phyloP scores from a whole-genome alignment of 2,329 filamentous ascomycete genomes.

The Xylariales sp. region DNA sequence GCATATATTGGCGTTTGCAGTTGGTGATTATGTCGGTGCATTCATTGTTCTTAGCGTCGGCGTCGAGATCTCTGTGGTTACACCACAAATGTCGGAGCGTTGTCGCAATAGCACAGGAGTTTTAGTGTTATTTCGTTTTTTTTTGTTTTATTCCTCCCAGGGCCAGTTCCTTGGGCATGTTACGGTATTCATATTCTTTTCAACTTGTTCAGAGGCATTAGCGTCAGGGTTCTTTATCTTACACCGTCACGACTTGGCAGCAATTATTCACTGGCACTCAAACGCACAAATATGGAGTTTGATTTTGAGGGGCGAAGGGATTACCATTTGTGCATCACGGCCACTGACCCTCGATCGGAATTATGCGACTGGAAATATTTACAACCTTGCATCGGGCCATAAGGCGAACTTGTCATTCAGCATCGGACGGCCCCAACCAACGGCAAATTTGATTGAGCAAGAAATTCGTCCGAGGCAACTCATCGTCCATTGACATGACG shows the following conservation, averaged over 20 bases:
- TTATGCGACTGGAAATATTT: slow-evolving; percentile 24
- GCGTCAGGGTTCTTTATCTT: slow-evolving; percentile 45
- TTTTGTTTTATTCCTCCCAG: slow-evolving; percentile 32
- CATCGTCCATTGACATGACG: slow-evolving; percentile 16
- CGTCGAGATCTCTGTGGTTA: slow-evolving; percentile 48
- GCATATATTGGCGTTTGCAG: slow-evolving; percentile 49
- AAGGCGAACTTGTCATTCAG: slow-evolving; percentile 31
- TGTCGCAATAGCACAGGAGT: slow-evolving; percentile 45
- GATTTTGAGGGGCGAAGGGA: slow-evolving; percentile 32
- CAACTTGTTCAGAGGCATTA: slow-evolving; percentile 44
- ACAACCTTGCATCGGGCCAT: slow-evolving; percentile 26
- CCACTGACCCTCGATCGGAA: slow-evolving; percentile 24
- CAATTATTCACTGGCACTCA: slow-evolving; percentile 35
- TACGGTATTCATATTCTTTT: slow-evolving; percentile 47
- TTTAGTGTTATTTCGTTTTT: slow-evolving; percentile 43
- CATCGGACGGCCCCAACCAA: slow-evolving; percentile 26
- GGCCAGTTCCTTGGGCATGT: slow-evolving; percentile 47
- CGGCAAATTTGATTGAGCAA: slow-evolving; percentile 22
- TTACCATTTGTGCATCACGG: slow-evolving; percentile 30
- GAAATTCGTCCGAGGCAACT: slow-evolving; percentile 19
- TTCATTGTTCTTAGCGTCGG: slow-evolving; percentile 48
- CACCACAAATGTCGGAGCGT: slow-evolving; percentile 42
- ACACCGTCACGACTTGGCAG: slow-evolving; percentile 37
- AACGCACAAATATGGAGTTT: slow-evolving; percentile 37
- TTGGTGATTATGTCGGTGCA: slow-evolving; percentile 44